Evolutionary conservation across 371 early-diverging fungal genomes (phyloP).

Genomic region (Sporodiniella umbellata): DNA sequence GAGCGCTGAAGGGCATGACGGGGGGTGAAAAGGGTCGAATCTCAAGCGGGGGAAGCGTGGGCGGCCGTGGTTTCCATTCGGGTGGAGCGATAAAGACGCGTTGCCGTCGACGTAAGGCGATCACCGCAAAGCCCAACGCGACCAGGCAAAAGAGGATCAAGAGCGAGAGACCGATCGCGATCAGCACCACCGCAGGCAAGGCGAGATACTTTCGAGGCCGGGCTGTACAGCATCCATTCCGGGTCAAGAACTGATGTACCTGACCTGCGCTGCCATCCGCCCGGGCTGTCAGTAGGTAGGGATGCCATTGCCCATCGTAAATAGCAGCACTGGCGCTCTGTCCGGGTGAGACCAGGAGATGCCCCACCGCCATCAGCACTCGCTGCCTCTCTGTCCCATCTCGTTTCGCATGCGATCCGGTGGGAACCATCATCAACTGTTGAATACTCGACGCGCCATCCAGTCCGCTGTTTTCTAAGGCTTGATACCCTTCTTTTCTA

Average conservation of each 20-base stretch:
- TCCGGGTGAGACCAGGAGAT: slow-evolving; percentile 35
- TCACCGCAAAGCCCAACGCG: slow-evolving; percentile 28
- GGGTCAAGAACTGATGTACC: slow-evolving; percentile 21
- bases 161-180: slow-evolving; percentile 71
- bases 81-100: neutral
- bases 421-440: slow-evolving; percentile 36
- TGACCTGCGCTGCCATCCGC: slow-evolving; percentile 25
- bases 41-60: neutral
- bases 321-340: slow-evolving; percentile 57
- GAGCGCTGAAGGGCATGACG: slow-evolving; percentile 43
- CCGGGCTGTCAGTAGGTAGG: slow-evolving; percentile 50
- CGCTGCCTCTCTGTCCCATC: slow-evolving; percentile 26
- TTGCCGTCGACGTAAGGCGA: slow-evolving; percentile 3
- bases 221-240: slow-evolving; percentile 18
- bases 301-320: slow-evolving; percentile 66
- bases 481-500: neutral
- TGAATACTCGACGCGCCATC: slow-evolving; percentile 3
- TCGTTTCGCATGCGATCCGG: slow-evolving; percentile 5
- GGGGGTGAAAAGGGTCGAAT: no score
- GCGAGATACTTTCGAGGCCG: slow-evolving; percentile 34
- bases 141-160: slow-evolving; percentile 65
- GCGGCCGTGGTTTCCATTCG: neutral
- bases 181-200: slow-evolving; percentile 65
- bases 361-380: slow-evolving; percentile 54
- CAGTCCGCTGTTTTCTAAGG: neutral